Evolutionary conservation across 805 yeast species (phyloP).

Genomic region (Barnettozyma vustinii): DNA sequence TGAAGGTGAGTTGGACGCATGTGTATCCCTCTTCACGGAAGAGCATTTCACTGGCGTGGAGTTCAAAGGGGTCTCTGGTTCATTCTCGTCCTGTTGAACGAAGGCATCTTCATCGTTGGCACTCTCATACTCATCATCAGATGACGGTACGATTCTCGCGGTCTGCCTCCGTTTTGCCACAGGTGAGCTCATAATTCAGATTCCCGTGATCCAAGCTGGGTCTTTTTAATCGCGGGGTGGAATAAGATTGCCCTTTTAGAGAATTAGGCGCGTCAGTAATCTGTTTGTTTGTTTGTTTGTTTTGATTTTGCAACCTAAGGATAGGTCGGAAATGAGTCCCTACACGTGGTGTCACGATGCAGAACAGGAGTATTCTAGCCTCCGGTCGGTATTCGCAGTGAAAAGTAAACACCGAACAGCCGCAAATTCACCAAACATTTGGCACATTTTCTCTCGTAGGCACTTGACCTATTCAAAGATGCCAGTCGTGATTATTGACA

Average conservation of each 20-base stretch:
- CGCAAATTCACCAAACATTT: too few species aligned
- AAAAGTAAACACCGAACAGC: background rate
- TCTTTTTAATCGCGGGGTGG: too few species aligned
- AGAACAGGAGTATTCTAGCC: background rate
- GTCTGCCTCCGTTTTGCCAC: conserved; percentile 21
- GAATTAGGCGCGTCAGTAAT: background rate
- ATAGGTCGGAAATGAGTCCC: background rate
- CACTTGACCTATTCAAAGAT: background rate
- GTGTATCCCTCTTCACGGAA: conserved; percentile 20
- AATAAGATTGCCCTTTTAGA: background rate
- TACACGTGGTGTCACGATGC: background rate
- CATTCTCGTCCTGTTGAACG: conserved; percentile 19
- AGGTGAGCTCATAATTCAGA: conserved; percentile 22
- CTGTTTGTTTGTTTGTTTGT: background rate
- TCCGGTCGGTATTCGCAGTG: background rate
- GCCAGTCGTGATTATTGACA: conserved; percentile 62
- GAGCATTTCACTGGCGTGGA: conserved; percentile 4
- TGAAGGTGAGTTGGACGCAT: conserved; percentile 6
- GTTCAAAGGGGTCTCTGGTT: background rate
- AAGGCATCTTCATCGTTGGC: conserved; percentile 12
- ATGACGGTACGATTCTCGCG: conserved; percentile 5
- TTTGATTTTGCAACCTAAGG: conserved; percentile 1
- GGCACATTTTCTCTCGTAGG: background rate
- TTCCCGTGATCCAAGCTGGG: background rate
- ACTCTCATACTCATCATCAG: conserved; percentile 14